A percentile compares a stretch with the other conserved stretches of the same genome.
Evolutionary conservation across 768 basidiomycete species (phyloP).

Genomic region (Nidula microcarpa): DNA sequence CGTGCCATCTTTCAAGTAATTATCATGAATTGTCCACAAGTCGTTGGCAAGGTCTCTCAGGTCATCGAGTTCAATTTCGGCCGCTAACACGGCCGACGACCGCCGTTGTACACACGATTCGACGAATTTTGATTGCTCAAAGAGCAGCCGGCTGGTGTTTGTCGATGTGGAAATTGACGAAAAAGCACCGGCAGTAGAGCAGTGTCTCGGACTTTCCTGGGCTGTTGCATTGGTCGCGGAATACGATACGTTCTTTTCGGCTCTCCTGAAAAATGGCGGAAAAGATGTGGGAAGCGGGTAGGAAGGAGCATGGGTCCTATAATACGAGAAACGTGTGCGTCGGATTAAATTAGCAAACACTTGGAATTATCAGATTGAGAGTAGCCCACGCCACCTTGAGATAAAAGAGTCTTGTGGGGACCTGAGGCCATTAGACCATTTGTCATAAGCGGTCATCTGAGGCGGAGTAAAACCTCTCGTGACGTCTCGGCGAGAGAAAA

Average conservation of each 20-base stretch:
- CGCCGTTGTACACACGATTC: slow-evolving; percentile 40
- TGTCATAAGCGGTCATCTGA: slow-evolving; percentile 31
- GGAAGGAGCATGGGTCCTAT: slow-evolving; percentile 43
- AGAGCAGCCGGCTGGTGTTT: slow-evolving; percentile 37
- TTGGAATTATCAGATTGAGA: no score
- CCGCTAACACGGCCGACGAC: slow-evolving; percentile 22
- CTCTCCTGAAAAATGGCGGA: slow-evolving; percentile 39
- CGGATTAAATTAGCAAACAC: background rate
- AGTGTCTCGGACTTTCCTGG: background rate
- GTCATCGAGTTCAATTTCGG: slow-evolving; percentile 52
- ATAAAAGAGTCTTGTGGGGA: slow-evolving; percentile 24
- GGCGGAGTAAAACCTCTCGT: slow-evolving; percentile 53
- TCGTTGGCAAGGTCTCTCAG: slow-evolving; percentile 52
- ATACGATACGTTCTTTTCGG: background rate
- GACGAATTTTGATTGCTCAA: slow-evolving; percentile 48
- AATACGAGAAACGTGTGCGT: slow-evolving; percentile 2
- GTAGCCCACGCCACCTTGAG: slow-evolving; percentile 28
- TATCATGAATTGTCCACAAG: slow-evolving; percentile 59
- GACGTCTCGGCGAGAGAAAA: slow-evolving; percentile 30
- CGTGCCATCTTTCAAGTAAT: slow-evolving; percentile 23
- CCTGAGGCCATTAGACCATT: slow-evolving; percentile 25
- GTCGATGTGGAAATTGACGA: slow-evolving; percentile 45
- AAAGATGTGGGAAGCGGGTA: slow-evolving; percentile 64
- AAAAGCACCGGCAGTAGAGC: slow-evolving; percentile 17
- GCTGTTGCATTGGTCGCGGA: background rate